Evolutionary conservation across 1,284 basidiomycete genomes (phyloP).

Genomic region (Microbotryum silenes-acaulis): DNA sequence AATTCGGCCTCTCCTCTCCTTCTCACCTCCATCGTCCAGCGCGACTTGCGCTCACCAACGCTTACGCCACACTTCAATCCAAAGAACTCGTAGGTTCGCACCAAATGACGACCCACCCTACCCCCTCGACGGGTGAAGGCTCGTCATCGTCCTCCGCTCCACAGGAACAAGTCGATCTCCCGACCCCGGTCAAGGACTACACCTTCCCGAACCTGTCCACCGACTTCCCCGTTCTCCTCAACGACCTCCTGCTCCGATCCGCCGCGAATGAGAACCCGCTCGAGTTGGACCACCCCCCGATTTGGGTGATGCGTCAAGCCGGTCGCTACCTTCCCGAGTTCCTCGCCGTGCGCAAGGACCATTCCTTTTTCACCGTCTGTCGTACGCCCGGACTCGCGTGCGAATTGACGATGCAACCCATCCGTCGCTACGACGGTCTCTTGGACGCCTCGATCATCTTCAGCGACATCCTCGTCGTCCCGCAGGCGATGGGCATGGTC

Average conservation of each 20-base stretch:
- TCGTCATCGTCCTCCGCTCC: neutral
- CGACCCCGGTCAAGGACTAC: conserved; percentile 20
- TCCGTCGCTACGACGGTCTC: conserved; percentile 70
- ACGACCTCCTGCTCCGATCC: conserved; percentile 82
- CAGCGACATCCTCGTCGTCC: conserved; percentile 86
- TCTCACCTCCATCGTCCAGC: neutral
- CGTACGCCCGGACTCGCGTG: conserved; percentile 75
- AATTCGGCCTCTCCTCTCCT: neutral
- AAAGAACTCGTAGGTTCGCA: neutral
- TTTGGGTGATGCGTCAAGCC: conserved; percentile 99
- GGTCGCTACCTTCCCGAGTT: conserved; percentile 41
- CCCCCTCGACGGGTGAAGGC: neutral
- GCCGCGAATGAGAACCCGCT: conserved; percentile 63
- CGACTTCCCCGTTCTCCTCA: conserved; percentile 66
- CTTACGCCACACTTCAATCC: too few relatives aligned
- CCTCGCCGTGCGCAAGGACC: conserved; percentile 65
- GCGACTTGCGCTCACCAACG: too few relatives aligned
- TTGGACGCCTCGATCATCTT: conserved; percentile 94
- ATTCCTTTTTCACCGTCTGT: conserved; percentile 91
- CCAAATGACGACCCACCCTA: neutral
- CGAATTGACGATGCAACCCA: conserved; percentile 83
- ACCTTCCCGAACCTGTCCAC: conserved; percentile 11
- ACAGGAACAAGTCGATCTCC: conserved; percentile 17
- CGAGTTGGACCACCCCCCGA: conserved; percentile 76
- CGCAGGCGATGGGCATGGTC: conserved; percentile 89